A percentile compares a stretch with the other conserved stretches of the same genome.
These are phyloP conservation scores for Saccharomyces hybrid DNA, from an alignment of 1,139 yeast species.

Conservation along the genomic window DNA sequence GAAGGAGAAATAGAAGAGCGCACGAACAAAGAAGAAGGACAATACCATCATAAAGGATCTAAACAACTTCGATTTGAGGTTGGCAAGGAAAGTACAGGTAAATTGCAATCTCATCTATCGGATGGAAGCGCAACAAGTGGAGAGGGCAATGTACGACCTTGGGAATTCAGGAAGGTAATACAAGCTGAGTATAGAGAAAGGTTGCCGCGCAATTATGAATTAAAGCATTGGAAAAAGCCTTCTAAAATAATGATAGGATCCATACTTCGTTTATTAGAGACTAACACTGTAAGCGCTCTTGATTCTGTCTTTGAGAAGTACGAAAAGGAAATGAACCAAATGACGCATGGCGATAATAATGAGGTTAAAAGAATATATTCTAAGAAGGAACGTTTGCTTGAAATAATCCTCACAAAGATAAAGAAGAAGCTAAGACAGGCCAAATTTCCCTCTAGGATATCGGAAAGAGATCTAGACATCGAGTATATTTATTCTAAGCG, in stretches of 20 bases:
- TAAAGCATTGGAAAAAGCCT: slow-evolving; percentile 22
- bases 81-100: background rate
- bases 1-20: background rate
- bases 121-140: slow-evolving; percentile 14
- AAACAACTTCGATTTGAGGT: background rate
- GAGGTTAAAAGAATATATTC: slow-evolving; percentile 14
- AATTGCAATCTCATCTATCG: background rate
- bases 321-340: slow-evolving; percentile 13
- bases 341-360: slow-evolving; percentile 9
- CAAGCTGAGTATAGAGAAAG: slow-evolving; percentile 16
- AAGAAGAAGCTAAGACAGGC: slow-evolving; percentile 17
- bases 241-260: slow-evolving; percentile 14
- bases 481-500: slow-evolving; percentile 29
- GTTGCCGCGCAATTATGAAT: slow-evolving; percentile 18
- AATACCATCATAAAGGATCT: background rate
- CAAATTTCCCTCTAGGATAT: slow-evolving; percentile 22
- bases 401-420: slow-evolving; percentile 20
- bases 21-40: background rate
- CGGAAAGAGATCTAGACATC: slow-evolving; percentile 23
- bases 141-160: slow-evolving; percentile 13
- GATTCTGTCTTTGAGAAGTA: slow-evolving; percentile 20
- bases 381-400: slow-evolving; percentile 19
- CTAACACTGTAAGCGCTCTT: slow-evolving; percentile 18
- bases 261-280: slow-evolving; percentile 22
- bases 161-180: slow-evolving; percentile 24